Base-by-base conservation (phyloP, 163 green algal genomes). In the Chlamydomonas reinhardtii region DNA sequence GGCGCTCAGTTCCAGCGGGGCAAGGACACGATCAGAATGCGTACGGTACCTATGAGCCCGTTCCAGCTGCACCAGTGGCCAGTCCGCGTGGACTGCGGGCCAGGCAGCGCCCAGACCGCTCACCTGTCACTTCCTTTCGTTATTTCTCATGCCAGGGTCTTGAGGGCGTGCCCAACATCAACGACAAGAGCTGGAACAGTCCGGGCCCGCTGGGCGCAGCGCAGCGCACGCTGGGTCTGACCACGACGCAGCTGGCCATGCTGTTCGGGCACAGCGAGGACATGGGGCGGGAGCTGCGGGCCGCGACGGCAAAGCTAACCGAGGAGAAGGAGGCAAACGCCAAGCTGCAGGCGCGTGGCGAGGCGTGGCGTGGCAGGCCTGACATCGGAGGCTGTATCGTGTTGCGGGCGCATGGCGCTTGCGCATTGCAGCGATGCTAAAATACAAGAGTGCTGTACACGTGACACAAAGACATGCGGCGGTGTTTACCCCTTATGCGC, bases 161-260 rank as follows among this genome's bases (percentile, higher is more conserved):
- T 52, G 79, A 85, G 24, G 81, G 81, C 5, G 71, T 87, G 56
- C 81, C 81, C 3, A 35, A 37, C 5, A 12, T 87, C 17, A 35
- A 48, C 35, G 81, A 87, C 81, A 65, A 75, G n/a, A 66, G 35
- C 56, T 87, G 81, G 81, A 56, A 73, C 5, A 35, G 22, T 2
- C 54, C 22, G 16, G 81, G 81, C 24, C 81, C 81, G 24, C 70
- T 87, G 81, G 81, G 81, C 16, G 81, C 70, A 17, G 64, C 68
- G 59, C 81, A 87, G 70, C 54, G 81, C 4, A 72, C 80, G 56
- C 71, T 87, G 68, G 79, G 68, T 14, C 52, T 85, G 68, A 61
- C 52, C 52, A 72, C 79, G 34, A 52, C 72, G 52, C 79, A 85
- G 64, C 43, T 85, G 79, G 68, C 52, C n/a, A 48, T 39, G 68